Percentiles rank a stretch among this genome's conserved stretches.
Conservation (phyloP, 352 stramenopile genomes). For the Phytophthora niederhauseri region DNA sequence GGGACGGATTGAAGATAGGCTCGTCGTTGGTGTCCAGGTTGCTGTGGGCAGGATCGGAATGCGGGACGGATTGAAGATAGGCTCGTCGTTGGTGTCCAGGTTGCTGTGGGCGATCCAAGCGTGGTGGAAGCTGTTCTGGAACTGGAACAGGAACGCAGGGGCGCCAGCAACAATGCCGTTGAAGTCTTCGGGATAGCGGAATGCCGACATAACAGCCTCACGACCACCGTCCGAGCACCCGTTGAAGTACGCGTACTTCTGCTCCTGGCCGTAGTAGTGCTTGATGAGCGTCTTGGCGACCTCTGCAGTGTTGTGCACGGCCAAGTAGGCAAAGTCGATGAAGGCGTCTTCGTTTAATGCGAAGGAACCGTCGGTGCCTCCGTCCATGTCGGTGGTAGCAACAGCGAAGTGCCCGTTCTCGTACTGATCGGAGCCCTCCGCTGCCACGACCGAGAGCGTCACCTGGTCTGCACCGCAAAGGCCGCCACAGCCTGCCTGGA, state of each 20-base stretch:
- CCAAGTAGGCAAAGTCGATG: conserved; percentile 41
- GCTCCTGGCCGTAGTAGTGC: conserved; percentile 43
- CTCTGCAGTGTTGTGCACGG: conserved; percentile 36
- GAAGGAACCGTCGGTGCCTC: conserved; percentile 33
- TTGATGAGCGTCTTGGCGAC: conserved; percentile 45
- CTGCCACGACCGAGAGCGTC: conserved; percentile 28
- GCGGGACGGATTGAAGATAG: conserved; percentile 30
- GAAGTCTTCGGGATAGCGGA: conserved; percentile 42
- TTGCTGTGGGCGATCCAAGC: conserved; percentile 36
- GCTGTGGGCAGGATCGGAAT: conserved; percentile 32
- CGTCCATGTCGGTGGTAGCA: conserved; percentile 41
- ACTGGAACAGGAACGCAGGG: conserved; percentile 36
- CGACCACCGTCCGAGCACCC: conserved; percentile 44
- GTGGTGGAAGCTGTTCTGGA: conserved; percentile 49
- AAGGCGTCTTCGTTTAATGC: conserved; percentile 32
- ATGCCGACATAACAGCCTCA: conserved; percentile 40
- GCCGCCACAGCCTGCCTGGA: conserved; percentile 40
- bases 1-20: conserved; percentile 30
- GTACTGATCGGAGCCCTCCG: conserved; percentile 24
- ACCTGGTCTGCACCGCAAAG: conserved; percentile 31
- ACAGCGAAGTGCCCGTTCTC: conserved; percentile 40
- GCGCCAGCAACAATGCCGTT: conserved; percentile 42
- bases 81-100: conserved; percentile 14
- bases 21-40: conserved; percentile 30
- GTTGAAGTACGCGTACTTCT: conserved; percentile 46